A percentile compares a stretch with the other conserved stretches of the same genome.
phyloP scores from a whole-genome alignment of 805 yeast species.

The Candida ovalis region DNA sequence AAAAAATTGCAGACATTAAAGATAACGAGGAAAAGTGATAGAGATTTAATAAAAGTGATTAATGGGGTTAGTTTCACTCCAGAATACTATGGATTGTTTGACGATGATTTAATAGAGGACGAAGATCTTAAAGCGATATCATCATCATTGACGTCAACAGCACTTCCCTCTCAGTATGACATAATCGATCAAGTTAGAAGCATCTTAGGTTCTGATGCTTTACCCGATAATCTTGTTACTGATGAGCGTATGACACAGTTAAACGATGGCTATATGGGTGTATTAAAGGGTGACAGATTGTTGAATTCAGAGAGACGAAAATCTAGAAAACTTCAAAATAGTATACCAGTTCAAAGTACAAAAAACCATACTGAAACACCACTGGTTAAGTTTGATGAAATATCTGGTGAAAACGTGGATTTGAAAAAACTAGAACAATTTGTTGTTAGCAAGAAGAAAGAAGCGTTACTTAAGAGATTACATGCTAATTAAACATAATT shows the following conservation, averaged over 20 bases:
- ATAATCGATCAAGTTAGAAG: constrained; percentile 10
- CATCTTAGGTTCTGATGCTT: constrained; percentile 14
- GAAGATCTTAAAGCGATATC: neutral
- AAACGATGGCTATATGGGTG: constrained; percentile 1
- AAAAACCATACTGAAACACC: constrained; percentile 2
- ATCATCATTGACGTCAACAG: too few species aligned
- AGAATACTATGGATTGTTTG: constrained; percentile 42
- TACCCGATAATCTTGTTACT: constrained; percentile 8
- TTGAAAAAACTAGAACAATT: constrained; percentile 40
- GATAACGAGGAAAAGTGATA: constrained; percentile 12
- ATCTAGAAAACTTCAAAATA: constrained; percentile 20
- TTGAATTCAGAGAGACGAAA: constrained; percentile 29
- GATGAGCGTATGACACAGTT: constrained; percentile 12
- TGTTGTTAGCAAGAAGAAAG: constrained; percentile 43
- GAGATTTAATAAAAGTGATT: neutral
- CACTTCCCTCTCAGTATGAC: constrained; percentile 9
- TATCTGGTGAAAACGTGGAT: constrained; percentile 28
- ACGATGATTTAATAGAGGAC: constrained; percentile 18
- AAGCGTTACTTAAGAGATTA: constrained; percentile 40
- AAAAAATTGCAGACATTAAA: constrained; percentile 13
- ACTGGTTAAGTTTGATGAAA: constrained; percentile 20
- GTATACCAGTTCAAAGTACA: neutral
- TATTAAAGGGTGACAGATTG: constrained; percentile 10
- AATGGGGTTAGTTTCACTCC: constrained; percentile 11
- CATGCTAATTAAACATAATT: constrained; percentile 24